Base-by-base conservation (phyloP, 805 yeast genomes). In the Lachancea cidri region DNA sequence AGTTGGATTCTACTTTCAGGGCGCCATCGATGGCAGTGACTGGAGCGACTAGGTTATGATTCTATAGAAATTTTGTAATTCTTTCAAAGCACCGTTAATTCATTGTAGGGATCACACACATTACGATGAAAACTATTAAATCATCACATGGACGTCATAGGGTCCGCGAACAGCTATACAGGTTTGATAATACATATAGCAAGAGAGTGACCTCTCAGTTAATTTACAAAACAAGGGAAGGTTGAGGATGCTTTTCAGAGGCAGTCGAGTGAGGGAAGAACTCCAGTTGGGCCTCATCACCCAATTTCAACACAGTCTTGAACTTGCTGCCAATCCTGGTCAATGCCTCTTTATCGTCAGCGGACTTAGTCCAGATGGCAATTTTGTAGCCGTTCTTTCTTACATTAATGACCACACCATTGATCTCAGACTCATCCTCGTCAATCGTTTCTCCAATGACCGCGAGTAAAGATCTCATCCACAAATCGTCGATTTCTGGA, bases 361-460 rank as follows among this genome's bases (percentile, higher is more conserved):
- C 78, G 47, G 89, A 76, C 64, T 81, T 83, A 50, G 97, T 91
- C 98, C 98, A 91, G 64, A 91, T 72, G 60, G 94, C 91, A 64
- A 91, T 76, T 67, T 87, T 84, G 73, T 76, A 79, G 52, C 79
- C 86, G 53, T 77, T 79, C 62, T 79, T 82, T 74, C 96, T 85
- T 57, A 85, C 80, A 65, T 86, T 86, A 62, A 87, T 79, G 50
- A 93, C 96, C 55, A 87, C 86, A 60, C 98, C 98, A 64, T 86
- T 89, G 52, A 93, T 93, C 70, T 87, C 91, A 61, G 83, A 77
- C 43, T 79, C 85, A 51, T 80, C 88, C 50, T 77, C 80, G 61
- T 85, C 93, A 54, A 91, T 81, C 42, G 96, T 86, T 70, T 89
- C 98, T 57, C 98, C 98, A 65, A 93, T 86, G 42, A 86, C 86